Conservation (phyloP, 768 basidiomycete species). For the Agrocybe chaxingu region DNA sequence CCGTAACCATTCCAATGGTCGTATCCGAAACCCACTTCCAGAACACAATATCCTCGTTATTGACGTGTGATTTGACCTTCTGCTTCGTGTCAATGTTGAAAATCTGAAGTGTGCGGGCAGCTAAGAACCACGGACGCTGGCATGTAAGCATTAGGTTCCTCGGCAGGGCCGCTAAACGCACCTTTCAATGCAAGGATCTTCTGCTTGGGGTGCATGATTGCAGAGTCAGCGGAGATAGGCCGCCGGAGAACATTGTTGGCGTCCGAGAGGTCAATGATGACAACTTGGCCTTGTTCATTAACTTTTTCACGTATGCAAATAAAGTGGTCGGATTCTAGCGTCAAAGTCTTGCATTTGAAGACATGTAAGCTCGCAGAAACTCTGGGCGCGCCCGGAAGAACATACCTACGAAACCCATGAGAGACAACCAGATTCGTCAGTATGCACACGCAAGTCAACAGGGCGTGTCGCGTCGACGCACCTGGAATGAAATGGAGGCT, state of each 20-base stretch:
- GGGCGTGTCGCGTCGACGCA: conserved; percentile 40
- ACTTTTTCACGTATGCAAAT: conserved; percentile 97
- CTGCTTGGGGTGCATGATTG: conserved; percentile 96
- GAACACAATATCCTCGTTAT: conserved; percentile 92
- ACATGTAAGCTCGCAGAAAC: neutral
- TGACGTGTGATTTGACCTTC: conserved; percentile 95
- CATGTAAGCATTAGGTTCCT: neutral
- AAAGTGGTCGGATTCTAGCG: conserved; percentile 96
- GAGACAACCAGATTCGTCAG: conserved; percentile 19
- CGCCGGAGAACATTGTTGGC: conserved; percentile 96
- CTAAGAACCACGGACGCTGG: conserved; percentile 38
- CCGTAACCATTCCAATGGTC: conserved; percentile 94
- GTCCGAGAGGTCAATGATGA: conserved; percentile 96
- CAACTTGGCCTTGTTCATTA: conserved; percentile 94
- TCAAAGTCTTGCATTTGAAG: conserved; percentile 61
- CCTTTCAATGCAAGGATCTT: conserved; percentile 97
- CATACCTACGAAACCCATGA: conserved; percentile 27
- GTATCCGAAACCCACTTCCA: conserved; percentile 98
- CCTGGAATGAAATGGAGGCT: conserved; percentile 96
- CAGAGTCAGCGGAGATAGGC: conserved; percentile 97
- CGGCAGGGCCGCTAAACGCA: conserved; percentile 27
- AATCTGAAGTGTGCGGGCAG: conserved; percentile 90
- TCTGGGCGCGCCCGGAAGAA: conserved; percentile 7
- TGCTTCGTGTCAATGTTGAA: conserved; percentile 98
- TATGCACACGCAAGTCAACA: conserved; percentile 29